Conservation (phyloP, 805 yeast species). For the Teunomyces atbi region DNA sequence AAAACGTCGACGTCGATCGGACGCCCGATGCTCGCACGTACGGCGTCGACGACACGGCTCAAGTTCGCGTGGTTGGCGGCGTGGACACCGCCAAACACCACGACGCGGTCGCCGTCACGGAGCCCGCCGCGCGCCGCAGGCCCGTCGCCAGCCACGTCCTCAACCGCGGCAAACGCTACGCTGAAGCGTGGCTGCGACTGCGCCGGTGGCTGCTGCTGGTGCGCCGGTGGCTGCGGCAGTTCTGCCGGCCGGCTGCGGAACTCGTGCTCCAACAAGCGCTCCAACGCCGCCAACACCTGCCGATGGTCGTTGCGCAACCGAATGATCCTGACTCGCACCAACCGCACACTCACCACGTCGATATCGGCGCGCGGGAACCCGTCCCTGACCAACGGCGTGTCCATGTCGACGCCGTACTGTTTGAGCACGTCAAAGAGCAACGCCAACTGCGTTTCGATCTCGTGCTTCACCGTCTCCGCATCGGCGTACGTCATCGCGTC, state of each 20-base stretch:
- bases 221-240: too few species aligned
- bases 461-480: slow-evolving; percentile 29
- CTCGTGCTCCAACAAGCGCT: slow-evolving; percentile 42
- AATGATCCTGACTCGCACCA: slow-evolving; percentile 61
- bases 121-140: slow-evolving; percentile 62
- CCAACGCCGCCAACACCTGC: slow-evolving; percentile 46
- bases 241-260: too few species aligned
- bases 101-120: slow-evolving; percentile 50
- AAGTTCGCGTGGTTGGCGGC: slow-evolving; percentile 56
- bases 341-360: slow-evolving; percentile 67
- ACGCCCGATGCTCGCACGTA: slow-evolving; percentile 35
- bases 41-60: slow-evolving; percentile 42
- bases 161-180: slow-evolving; percentile 55
- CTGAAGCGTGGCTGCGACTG: neutral
- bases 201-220: neutral
- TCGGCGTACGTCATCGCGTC: slow-evolving; percentile 15
- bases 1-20: slow-evolving; percentile 25
- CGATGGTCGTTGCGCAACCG: slow-evolving; percentile 69
- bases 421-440: slow-evolving; percentile 42
- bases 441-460: slow-evolving; percentile 35
- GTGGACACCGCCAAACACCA: slow-evolving; percentile 52
- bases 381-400: slow-evolving; percentile 66
- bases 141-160: slow-evolving; percentile 47
- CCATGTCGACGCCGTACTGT: slow-evolving; percentile 55
- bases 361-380: slow-evolving; percentile 87